Conservation (phyloP, 2,329 filamentous ascomycete genomes). For the Hansfordia pulvinata region DNA sequence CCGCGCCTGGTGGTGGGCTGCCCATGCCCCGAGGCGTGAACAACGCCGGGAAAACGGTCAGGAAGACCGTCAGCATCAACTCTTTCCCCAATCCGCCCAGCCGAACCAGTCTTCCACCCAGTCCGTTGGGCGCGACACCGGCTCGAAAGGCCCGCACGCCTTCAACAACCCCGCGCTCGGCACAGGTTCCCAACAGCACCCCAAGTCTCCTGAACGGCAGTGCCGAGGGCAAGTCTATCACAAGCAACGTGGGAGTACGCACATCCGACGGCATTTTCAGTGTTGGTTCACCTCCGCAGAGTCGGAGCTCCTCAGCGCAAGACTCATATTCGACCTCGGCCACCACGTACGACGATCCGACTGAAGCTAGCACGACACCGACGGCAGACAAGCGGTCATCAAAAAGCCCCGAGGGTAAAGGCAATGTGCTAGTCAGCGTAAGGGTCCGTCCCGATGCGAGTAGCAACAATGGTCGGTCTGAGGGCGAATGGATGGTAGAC, state of each 20-base stretch:
- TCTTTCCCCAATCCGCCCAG: conserved; percentile 84
- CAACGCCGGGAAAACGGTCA: conserved; percentile 53
- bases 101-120: conserved; percentile 49
- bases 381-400: conserved; percentile 33
- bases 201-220: conserved; percentile 70
- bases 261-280: conserved; percentile 66
- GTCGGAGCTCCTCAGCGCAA: conserved; percentile 81
- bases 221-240: conserved; percentile 62
- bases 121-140: conserved; percentile 36
- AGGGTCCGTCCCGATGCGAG: conserved; percentile 75
- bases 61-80: conserved; percentile 87
- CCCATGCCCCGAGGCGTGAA: too few relatives aligned
- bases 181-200: conserved; percentile 35
- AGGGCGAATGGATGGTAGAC: conserved; percentile 88
- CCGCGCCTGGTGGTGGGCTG: too few relatives aligned
- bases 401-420: conserved; percentile 57
- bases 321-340: conserved; percentile 85
- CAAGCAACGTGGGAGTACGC: conserved; percentile 43
- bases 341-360: conserved; percentile 73
- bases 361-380: conserved; percentile 32
- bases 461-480: conserved; percentile 43
- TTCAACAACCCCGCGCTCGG: conserved; percentile 36
- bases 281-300: conserved; percentile 72
- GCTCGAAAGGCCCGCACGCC: conserved; percentile 39
- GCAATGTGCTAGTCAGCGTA: conserved; percentile 92